Evolutionary conservation across 139 green algal genomes (phyloP).

Genomic region (Asterochloris erici): DNA sequence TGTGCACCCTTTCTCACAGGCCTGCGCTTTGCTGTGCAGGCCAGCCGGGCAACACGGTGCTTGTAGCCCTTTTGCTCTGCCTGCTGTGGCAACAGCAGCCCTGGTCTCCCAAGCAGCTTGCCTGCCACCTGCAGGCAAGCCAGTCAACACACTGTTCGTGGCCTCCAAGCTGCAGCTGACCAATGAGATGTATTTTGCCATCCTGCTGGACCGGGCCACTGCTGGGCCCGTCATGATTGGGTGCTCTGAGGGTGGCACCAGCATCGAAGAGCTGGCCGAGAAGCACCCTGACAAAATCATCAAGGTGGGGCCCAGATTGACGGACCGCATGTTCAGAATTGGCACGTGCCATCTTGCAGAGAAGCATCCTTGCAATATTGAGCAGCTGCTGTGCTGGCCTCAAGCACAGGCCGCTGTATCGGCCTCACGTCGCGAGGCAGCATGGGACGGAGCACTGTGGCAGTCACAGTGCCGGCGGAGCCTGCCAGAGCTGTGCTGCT

Average conservation of each 20-base stretch:
- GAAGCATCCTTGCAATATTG: too few relatives aligned
- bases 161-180: slow-evolving; percentile 90
- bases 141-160: slow-evolving; percentile 93
- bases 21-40: too few relatives aligned
- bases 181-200: slow-evolving; percentile 99
- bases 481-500: too few relatives aligned
- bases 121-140: slow-evolving; percentile 79
- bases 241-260: slow-evolving; percentile 86
- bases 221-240: slow-evolving; percentile 81
- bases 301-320: slow-evolving; percentile 46
- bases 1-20: too few relatives aligned
- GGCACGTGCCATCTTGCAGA: too few relatives aligned
- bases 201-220: slow-evolving; percentile 87
- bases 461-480: too few relatives aligned
- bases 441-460: too few relatives aligned
- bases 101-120: slow-evolving; percentile 13
- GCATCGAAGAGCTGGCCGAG: slow-evolving; percentile 97
- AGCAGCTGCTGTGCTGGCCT: too few relatives aligned
- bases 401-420: too few relatives aligned
- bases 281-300: slow-evolving; percentile 98
- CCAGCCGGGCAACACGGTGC: slow-evolving; percentile 47
- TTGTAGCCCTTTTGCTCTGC: background rate
- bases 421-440: too few relatives aligned
- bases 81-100: background rate
- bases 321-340: too few relatives aligned